phyloP scores from a whole-genome alignment of 2,329 filamentous ascomycete species.

The Xenoacremonium recifei region DNA sequence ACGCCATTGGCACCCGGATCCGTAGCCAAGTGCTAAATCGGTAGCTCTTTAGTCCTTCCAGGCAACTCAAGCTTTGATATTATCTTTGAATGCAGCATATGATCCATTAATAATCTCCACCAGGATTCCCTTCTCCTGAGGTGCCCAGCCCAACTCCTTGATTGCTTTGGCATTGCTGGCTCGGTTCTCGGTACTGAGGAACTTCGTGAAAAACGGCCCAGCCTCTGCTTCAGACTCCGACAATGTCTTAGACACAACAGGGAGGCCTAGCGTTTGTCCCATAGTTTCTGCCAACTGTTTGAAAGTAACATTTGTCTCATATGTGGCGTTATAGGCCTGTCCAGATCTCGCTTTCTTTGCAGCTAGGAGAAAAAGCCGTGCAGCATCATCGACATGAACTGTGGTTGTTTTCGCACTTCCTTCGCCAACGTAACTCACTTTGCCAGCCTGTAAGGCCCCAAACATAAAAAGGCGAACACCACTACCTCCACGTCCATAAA shows the following conservation, averaged over 20 bases:
- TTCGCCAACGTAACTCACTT: slow-evolving; percentile 27
- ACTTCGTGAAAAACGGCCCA: slow-evolving; percentile 26
- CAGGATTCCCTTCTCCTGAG: slow-evolving; percentile 31
- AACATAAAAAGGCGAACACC: slow-evolving; percentile 34
- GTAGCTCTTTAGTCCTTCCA: too few species aligned
- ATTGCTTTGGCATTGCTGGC: slow-evolving; percentile 35
- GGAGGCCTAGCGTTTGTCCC: slow-evolving; percentile 19
- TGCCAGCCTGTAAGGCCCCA: slow-evolving; percentile 27
- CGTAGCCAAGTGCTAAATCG: too few species aligned
- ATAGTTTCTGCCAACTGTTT: slow-evolving; percentile 27
- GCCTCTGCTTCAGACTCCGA: slow-evolving; percentile 30
- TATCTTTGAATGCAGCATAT: too few species aligned
- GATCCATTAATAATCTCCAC: slow-evolving; percentile 31
- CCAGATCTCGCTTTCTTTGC: slow-evolving; percentile 32
- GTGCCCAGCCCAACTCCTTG: slow-evolving; percentile 37
- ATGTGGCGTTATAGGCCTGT: slow-evolving; percentile 33
- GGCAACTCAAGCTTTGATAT: too few species aligned
- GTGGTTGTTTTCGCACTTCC: slow-evolving; percentile 26
- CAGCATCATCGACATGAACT: slow-evolving; percentile 44
- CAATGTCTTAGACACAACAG: slow-evolving; percentile 15
- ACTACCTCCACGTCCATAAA: slow-evolving; percentile 42
- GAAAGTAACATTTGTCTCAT: slow-evolving; percentile 30
- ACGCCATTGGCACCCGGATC: too few species aligned
- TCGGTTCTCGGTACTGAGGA: slow-evolving; percentile 33
- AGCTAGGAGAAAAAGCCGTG: slow-evolving; percentile 37